Evolutionary conservation across 2,329 filamentous ascomycete species (phyloP).

Genomic region (Pseudogymnoascus sp.): DNA sequence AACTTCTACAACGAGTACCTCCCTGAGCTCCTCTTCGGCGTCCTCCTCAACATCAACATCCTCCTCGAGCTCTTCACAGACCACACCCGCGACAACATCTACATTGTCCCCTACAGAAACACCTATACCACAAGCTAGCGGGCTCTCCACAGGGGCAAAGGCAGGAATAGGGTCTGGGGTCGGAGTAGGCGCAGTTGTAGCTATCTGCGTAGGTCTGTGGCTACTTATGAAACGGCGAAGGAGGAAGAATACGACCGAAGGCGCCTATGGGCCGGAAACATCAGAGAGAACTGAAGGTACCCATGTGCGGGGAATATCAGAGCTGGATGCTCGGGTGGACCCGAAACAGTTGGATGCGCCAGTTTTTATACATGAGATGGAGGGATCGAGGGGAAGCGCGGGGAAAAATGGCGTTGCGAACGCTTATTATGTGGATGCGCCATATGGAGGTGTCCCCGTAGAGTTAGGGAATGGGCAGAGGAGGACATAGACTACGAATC

Average conservation of each 20-base stretch:
- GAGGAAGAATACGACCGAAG: background rate
- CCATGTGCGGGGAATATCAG: background rate
- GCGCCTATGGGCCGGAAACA: background rate
- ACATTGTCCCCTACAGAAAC: background rate
- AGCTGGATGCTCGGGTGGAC: background rate
- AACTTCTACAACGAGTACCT: background rate
- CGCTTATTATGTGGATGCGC: background rate
- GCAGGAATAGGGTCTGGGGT: constrained; percentile 4
- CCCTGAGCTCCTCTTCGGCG: background rate
- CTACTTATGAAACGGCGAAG: background rate
- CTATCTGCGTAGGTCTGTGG: background rate
- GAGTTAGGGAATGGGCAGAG: background rate
- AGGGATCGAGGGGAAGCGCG: background rate
- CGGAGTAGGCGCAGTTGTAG: background rate
- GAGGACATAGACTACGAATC: background rate
- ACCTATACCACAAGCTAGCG: background rate
- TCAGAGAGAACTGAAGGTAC: background rate
- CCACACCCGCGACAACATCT: background rate
- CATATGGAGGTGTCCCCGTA: background rate
- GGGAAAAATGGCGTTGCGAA: background rate
- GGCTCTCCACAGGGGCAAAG: constrained; percentile 10
- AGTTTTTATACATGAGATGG: background rate
- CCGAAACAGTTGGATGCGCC: background rate
- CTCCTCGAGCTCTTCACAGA: background rate
- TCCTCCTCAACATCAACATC: background rate